phyloP scores from a whole-genome alignment of 2,329 filamentous ascomycete species.

The Neopestalotiopsis sp. region DNA sequence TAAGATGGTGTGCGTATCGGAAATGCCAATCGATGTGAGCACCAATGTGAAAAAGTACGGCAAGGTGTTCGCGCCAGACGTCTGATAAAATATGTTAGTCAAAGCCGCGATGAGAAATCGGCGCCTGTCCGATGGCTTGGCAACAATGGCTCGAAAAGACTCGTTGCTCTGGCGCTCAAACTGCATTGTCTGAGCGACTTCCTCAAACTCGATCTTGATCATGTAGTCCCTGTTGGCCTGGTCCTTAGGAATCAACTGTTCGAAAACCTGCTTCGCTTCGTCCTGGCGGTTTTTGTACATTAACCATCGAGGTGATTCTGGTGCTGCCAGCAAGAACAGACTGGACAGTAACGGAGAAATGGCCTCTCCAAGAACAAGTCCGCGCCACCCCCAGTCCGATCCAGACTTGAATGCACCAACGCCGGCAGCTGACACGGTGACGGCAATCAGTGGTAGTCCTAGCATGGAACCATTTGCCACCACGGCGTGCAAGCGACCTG shows the following conservation, averaged over 20 bases:
- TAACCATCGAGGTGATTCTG: neutral
- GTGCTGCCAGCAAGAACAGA: neutral
- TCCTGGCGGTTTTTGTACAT: neutral
- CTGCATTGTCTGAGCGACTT: neutral
- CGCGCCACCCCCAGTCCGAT: neutral
- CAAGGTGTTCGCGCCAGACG: conserved; percentile 4
- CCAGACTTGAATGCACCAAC: neutral
- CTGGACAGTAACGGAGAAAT: neutral
- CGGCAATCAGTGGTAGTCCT: neutral
- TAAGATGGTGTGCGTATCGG: neutral
- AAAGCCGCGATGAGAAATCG: conserved; percentile 15
- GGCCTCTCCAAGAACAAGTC: neutral
- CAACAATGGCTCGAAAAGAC: neutral
- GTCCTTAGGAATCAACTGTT: neutral
- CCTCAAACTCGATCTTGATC: neutral
- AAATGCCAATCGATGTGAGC: neutral
- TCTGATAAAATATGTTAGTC: conserved; percentile 18
- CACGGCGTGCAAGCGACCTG: neutral
- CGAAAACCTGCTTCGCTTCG: neutral
- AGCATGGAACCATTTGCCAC: conserved; percentile 3
- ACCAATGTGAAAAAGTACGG: conserved; percentile 12
- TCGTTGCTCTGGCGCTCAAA: conserved; percentile 4
- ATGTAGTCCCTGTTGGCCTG: neutral
- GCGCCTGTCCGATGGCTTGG: neutral
- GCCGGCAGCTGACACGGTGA: neutral